Evolutionary conservation across 1,284 basidiomycete genomes (phyloP), one percentile per base, ranked within the genome.

Genomic region (Microbotryum violaceum): DNA sequence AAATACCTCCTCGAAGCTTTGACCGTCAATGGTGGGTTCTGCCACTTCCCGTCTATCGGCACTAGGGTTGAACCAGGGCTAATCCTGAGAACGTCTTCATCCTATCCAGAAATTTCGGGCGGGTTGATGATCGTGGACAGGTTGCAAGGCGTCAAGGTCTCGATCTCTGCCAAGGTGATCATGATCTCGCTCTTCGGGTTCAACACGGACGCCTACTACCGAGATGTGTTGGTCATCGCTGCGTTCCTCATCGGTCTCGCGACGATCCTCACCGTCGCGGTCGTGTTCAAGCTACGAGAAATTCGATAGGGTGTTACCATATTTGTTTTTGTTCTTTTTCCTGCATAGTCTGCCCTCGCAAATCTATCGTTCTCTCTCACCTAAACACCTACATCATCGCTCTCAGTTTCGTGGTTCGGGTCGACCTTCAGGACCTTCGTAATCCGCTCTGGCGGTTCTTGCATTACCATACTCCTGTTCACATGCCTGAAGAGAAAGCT

Each of bases 141-240:
- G 5, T 75, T 94, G 31, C 80, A 85, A 64, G 91, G 91, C 37
- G 89, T 93, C 12, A 85, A 86, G 2, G 82, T 96, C 29, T 76
- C 83, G 57, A 80, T 92, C 53, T 87, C 85, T 2, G 91, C 90
- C 0, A 78, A 77, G 55, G 73, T 92, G 65, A 91, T 94, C 71
- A 89, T 94, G 91, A 77, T 86, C 62, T 69, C 84, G 81, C 78
- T 93, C 29, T 94, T 93, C 72, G 91, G 89, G 2, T 92, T 92
- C 71, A 80, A 83, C 16, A 70, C 78, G 57, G 82, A 83, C 65
- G 84, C 86, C 66, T 92, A 91, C 72, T 91, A 90, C 72, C 78
- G 78, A 53, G 87, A 93, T 70, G 87, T 93, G 6, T 78, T 94
- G 31, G 84, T 92, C 29, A 74, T 91, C 51, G 89, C 91, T 67